A percentile compares a stretch with the other conserved stretches of the same genome.
These are phyloP conservation scores for Coemansia sp. DNA, from an alignment of 192 early-diverging fungal genomes.

Conservation along the genomic window DNA sequence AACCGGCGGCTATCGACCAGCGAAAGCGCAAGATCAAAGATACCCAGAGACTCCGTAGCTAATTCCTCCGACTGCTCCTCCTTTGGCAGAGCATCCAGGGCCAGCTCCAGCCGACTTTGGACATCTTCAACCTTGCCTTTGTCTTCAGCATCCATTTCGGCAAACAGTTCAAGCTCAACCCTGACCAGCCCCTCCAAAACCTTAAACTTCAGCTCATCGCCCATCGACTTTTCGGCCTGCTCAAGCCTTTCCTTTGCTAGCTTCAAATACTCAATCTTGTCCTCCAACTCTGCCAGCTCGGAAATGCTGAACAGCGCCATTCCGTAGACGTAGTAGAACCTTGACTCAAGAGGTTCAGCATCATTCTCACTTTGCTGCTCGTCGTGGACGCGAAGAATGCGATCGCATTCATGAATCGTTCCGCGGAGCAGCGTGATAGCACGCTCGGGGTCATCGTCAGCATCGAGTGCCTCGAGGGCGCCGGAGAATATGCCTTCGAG, in stretches of 20 bases:
- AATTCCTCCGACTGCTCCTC: not conserved
- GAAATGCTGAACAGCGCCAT: constrained; percentile 53
- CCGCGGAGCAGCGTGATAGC: constrained; percentile 54
- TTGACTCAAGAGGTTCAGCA: constrained; percentile 28
- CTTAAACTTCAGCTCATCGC: constrained; percentile 10
- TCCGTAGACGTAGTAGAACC: constrained; percentile 58
- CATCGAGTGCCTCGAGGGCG: constrained; percentile 40
- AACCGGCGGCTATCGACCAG: constrained; percentile 39
- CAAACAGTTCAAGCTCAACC: constrained; percentile 21
- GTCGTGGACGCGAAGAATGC: constrained; percentile 48
- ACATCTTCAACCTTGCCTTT: constrained; percentile 5
- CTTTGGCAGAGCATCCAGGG: not conserved
- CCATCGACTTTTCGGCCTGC: constrained; percentile 27
- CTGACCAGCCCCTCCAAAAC: constrained; percentile 34
- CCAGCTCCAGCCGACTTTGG: constrained; percentile 2
- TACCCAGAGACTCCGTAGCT: constrained; percentile 12
- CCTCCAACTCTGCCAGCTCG: constrained; percentile 21
- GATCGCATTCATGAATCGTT: constrained; percentile 60
- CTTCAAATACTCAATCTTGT: constrained; percentile 26
- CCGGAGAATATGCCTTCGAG: constrained; percentile 54
- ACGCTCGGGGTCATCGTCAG: constrained; percentile 21
- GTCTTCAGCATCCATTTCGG: constrained; percentile 1
- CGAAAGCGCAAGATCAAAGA: constrained; percentile 29
- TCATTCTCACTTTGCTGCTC: not conserved
- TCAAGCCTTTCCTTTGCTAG: constrained; percentile 30